These are phyloP conservation scores for Tetracentron sinense DNA, from an alignment of 164 flowering plant genomes.

Conservation along the genomic window DNA sequence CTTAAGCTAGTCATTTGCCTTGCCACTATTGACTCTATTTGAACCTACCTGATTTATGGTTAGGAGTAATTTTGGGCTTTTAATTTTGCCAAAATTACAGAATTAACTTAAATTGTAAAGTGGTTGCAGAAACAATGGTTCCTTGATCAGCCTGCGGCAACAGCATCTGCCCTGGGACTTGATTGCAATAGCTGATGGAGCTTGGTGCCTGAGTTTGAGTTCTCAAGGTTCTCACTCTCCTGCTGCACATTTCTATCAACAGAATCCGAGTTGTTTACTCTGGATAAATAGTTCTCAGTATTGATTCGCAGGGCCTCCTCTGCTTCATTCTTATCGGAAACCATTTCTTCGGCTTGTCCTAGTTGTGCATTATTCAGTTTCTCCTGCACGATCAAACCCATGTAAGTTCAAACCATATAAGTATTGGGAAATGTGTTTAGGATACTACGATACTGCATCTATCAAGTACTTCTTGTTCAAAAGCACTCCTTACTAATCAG, in stretches of 20 bases:
- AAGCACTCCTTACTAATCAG: no score
- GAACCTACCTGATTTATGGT: constrained; percentile 19
- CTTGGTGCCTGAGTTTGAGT: constrained; percentile 13
- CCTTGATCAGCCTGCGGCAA: constrained; percentile 15
- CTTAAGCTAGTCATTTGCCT: no score
- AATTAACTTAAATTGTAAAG: background rate
- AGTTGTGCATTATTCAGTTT: constrained; percentile 14
- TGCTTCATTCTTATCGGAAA: background rate
- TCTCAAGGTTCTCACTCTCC: constrained; percentile 1
- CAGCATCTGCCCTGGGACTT: constrained; percentile 16
- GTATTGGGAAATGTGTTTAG: no score
- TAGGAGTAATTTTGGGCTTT: background rate
- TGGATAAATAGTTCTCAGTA: constrained; percentile 7
- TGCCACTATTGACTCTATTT: no score
- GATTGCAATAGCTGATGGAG: constrained; percentile 15
- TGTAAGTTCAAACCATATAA: background rate
- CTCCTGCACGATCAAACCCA: constrained; percentile 18
- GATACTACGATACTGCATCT: no score
- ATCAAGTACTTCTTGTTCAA: no score
- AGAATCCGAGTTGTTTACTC: constrained; percentile 1
- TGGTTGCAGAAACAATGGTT: background rate
- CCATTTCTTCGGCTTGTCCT: constrained; percentile 12
- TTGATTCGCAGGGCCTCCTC: background rate
- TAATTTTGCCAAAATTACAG: background rate
- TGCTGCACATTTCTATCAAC: background rate